phyloP scores from a whole-genome alignment of 2,329 filamentous ascomycete genomes.

The Fusarium redolens region DNA sequence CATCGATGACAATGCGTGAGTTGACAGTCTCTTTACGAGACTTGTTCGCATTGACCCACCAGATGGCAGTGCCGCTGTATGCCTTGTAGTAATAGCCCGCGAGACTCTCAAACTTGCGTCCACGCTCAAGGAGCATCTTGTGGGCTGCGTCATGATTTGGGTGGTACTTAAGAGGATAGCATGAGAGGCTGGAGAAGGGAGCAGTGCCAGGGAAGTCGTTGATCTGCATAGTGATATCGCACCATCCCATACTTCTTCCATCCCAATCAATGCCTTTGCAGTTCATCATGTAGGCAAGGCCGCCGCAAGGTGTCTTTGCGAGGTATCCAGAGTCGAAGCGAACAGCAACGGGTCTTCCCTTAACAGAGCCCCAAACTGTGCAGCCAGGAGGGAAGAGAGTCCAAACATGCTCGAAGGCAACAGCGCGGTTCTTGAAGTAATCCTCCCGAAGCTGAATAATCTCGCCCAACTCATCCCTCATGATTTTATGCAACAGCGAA shows the following conservation, averaged over 20 bases:
- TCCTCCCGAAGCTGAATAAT: conserved; percentile 62
- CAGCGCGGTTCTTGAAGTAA: conserved; percentile 63
- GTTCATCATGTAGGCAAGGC: conserved; percentile 53
- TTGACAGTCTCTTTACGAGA: conserved; percentile 45
- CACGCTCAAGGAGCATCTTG: conserved; percentile 52
- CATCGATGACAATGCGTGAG: conserved; percentile 49
- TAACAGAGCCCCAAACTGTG: conserved; percentile 53
- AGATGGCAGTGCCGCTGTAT: conserved; percentile 55
- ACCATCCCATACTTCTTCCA: conserved; percentile 59
- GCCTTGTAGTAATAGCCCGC: conserved; percentile 61
- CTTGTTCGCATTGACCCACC: conserved; percentile 38
- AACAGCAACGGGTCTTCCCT: conserved; percentile 54
- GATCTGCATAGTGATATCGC: conserved; percentile 50
- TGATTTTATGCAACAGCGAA: conserved; percentile 57
- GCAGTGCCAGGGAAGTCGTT: conserved; percentile 57
- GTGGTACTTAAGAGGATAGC: conserved; percentile 59
- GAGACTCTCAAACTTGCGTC: conserved; percentile 58
- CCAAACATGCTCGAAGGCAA: conserved; percentile 65
- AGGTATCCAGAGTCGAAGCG: conserved; percentile 54
- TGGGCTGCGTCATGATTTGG: conserved; percentile 51
- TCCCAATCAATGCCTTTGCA: conserved; percentile 61
- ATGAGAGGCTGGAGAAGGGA: conserved; percentile 56
- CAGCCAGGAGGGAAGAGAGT: conserved; percentile 63
- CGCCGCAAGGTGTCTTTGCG: conserved; percentile 52
- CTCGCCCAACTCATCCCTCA: conserved; percentile 63